Conservation (phyloP, 2,329 filamentous ascomycete genomes). For the Pseudogymnoascus sp. region DNA sequence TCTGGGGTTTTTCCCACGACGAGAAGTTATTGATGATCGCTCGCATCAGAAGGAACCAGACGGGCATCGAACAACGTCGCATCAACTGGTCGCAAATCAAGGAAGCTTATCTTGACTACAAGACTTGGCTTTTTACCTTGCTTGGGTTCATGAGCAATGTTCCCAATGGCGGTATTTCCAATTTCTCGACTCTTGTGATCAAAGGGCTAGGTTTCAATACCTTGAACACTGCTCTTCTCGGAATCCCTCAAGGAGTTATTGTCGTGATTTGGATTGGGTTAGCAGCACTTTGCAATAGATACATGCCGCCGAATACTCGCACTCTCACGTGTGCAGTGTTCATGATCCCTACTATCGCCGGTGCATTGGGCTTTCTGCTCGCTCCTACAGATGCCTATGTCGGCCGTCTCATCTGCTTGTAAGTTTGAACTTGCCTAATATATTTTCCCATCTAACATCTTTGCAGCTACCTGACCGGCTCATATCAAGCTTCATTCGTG, state of each 20-base stretch:
- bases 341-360: constrained; percentile 51
- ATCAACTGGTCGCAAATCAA: constrained; percentile 41
- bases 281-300: constrained; percentile 33
- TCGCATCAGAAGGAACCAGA: constrained; percentile 47
- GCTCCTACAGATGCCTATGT: constrained; percentile 42
- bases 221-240: constrained; percentile 45
- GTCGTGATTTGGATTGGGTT: constrained; percentile 49
- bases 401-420: constrained; percentile 49
- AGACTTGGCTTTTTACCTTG: constrained; percentile 26
- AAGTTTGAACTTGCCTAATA: constrained; percentile 15
- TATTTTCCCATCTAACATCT: neutral
- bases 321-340: constrained; percentile 48
- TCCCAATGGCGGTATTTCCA: constrained; percentile 48
- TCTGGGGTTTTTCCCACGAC: constrained; percentile 31
- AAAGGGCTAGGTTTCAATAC: constrained; percentile 34
- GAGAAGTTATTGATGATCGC: constrained; percentile 40
- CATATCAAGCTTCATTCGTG: constrained; percentile 22
- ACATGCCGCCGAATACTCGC: constrained; percentile 39
- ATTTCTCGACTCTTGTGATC: constrained; percentile 35
- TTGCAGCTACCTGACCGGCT: constrained; percentile 39
- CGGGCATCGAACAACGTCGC: constrained; percentile 42
- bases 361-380: constrained; percentile 49
- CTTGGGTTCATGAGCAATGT: constrained; percentile 34
- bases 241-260: constrained; percentile 45
- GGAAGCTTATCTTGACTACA: constrained; percentile 37